Evolutionary conservation across 23 red algal species (phyloP).

Genomic region (Agarophyton chilense): DNA sequence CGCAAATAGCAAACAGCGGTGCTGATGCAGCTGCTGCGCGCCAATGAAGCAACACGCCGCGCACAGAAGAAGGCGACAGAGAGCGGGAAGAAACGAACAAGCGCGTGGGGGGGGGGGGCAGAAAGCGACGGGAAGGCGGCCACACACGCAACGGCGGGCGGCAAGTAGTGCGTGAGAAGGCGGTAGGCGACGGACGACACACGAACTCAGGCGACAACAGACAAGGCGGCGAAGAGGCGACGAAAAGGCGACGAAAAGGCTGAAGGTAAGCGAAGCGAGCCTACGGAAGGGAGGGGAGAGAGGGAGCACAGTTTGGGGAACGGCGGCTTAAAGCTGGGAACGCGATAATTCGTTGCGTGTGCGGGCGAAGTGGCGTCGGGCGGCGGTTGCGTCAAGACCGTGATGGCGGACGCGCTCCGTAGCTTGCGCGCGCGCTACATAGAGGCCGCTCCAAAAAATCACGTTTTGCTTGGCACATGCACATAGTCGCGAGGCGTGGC

Average conservation of each 20-base stretch:
- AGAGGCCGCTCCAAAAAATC: conserved; percentile 2
- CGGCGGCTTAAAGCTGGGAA: too few species aligned
- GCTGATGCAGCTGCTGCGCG: neutral
- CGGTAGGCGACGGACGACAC: neutral
- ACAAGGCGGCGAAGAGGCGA: too few species aligned
- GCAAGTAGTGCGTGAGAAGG: neutral
- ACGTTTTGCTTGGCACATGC: neutral
- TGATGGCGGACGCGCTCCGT: neutral
- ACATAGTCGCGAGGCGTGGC: too few species aligned
- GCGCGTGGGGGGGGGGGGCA: neutral
- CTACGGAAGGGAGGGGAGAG: neutral
- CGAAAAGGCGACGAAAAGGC: too few species aligned
- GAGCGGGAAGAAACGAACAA: neutral
- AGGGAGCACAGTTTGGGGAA: neutral
- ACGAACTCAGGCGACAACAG: too few species aligned
- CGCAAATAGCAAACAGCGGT: neutral
- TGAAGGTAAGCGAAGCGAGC: neutral
- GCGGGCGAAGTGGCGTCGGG: neutral
- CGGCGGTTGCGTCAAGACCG: neutral
- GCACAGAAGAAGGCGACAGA: neutral
- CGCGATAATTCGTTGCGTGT: neutral
- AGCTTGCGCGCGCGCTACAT: neutral
- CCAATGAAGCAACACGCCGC: neutral
- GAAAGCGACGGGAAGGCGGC: neutral
- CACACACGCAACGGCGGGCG: too few species aligned